Evolutionary conservation across 129 eudicot genomes (phyloP), one percentile per base, ranked within the genome.

Genomic region (Arctium lappa): DNA sequence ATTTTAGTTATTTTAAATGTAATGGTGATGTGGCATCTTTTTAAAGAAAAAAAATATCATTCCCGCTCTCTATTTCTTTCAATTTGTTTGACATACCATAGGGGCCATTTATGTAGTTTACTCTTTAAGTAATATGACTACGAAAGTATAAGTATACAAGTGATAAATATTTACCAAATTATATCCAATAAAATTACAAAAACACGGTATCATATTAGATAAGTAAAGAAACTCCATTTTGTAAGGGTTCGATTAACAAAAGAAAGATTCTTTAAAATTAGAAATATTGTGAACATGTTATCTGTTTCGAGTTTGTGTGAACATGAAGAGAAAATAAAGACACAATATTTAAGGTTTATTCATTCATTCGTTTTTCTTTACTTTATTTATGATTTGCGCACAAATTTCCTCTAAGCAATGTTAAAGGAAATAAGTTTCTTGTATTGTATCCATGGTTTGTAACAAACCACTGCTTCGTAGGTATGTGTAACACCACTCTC

Each of bases 381-480:
- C 44, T 68, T 82, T 46, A 66, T 46, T 75, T 4, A 8, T 46
- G 53, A 0, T 34, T 18, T 46, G 44, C 29, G 18, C 6, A 22
- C 27, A 69, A 39, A 71, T 60, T n/a, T 34, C 72, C 50, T 18
- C 72, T 38, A 83, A 71, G 13, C 73, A 31, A 62, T 62, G 60
- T 84, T 60, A 48, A 84, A 84, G 83, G 87, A 84, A 79, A 84
- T 73, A 40, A 84, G 87, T 44, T 79, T 79, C 83, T 79, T 84
- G 75, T 16, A 72, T 18, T 79, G 76, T 1, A 72, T 62, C 75
- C 73, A 15, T 78, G 87, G 87, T 79, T 84, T 84, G 75, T 62
- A 42, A 63, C 74, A 73, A 32, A 84, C 87, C 40, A 84, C 87
- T 12, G 79, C 87, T 73, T 84, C 83, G 18, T 84, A 84, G 12